Conservation (phyloP, 2,329 filamentous ascomycete species). For the Lizonia empirigonia region DNA sequence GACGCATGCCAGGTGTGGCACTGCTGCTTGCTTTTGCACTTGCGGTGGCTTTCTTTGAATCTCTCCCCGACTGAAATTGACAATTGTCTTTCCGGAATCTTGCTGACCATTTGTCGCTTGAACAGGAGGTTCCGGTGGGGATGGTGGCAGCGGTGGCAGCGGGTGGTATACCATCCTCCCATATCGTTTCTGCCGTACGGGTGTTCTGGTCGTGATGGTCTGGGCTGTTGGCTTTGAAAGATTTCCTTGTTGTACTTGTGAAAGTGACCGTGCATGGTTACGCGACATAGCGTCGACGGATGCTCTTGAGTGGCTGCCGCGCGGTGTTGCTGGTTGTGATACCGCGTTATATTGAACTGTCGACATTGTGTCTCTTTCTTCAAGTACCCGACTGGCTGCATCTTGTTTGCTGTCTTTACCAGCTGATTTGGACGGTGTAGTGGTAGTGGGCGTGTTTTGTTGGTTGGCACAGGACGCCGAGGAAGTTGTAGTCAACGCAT, state of each 20-base stretch:
- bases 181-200: neutral
- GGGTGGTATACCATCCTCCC: slow-evolving; percentile 11
- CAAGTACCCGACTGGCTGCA: neutral
- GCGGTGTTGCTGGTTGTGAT: slow-evolving; percentile 20
- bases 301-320: slow-evolving; percentile 19
- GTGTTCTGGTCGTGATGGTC: neutral
- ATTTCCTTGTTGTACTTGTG: slow-evolving; percentile 22
- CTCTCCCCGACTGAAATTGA: slow-evolving; percentile 6
- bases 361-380: neutral
- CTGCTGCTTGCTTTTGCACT: neutral
- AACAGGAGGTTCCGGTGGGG: neutral
- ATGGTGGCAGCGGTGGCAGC: slow-evolving; percentile 19
- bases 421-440: neutral
- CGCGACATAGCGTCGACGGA: slow-evolving; percentile 9
- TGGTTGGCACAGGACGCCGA: neutral
- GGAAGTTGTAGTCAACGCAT: neutral
- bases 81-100: neutral
- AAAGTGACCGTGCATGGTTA: slow-evolving; percentile 23
- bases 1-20: neutral
- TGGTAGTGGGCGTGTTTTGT: neutral
- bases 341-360: slow-evolving; percentile 20
- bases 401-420: slow-evolving; percentile 5
- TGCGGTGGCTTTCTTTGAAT: neutral
- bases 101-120: neutral
- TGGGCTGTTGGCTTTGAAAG: neutral